Conservation (phyloP, 2,329 filamentous ascomycete genomes). For the Alternaria conjuncta region DNA sequence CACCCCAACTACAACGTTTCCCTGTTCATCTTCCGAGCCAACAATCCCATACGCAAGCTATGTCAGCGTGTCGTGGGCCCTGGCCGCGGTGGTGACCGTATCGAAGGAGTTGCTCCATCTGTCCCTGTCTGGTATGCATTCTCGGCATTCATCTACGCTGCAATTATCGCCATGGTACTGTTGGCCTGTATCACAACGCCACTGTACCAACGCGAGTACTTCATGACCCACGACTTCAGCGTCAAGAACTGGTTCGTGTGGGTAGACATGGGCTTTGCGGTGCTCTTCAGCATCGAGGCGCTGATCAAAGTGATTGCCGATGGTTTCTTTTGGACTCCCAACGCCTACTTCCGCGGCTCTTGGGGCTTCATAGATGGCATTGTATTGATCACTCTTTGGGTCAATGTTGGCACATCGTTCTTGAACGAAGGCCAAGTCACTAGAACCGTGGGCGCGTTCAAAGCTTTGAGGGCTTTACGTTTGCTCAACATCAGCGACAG, state of each 20-base stretch:
- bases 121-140: slow-evolving; percentile 91
- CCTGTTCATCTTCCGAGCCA: slow-evolving; percentile 82
- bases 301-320: slow-evolving; percentile 93
- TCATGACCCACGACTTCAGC: slow-evolving; percentile 64
- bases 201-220: slow-evolving; percentile 90
- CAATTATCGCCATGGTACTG: slow-evolving; percentile 97
- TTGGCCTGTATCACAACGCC: slow-evolving; percentile 94
- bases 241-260: slow-evolving; percentile 91
- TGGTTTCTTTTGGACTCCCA: slow-evolving; percentile 94
- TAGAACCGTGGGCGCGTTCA: slow-evolving; percentile 92
- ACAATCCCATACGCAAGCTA: slow-evolving; percentile 77
- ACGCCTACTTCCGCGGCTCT: slow-evolving; percentile 93
- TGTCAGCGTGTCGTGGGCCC: slow-evolving; percentile 93
- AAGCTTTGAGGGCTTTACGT: slow-evolving; percentile 88
- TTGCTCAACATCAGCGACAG: slow-evolving; percentile 96
- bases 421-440: slow-evolving; percentile 84
- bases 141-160: slow-evolving; percentile 90
- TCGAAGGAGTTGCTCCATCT: slow-evolving; percentile 89
- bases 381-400: slow-evolving; percentile 91
- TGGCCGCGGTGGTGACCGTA: slow-evolving; percentile 82
- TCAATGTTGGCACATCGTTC: slow-evolving; percentile 86
- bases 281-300: slow-evolving; percentile 85
- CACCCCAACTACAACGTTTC: slow-evolving; percentile 94
- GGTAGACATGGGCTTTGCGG: slow-evolving; percentile 87
- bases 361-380: slow-evolving; percentile 97